Conservation (phyloP, 208 protist genomes). For the Wallacemonas rigidus region DNA sequence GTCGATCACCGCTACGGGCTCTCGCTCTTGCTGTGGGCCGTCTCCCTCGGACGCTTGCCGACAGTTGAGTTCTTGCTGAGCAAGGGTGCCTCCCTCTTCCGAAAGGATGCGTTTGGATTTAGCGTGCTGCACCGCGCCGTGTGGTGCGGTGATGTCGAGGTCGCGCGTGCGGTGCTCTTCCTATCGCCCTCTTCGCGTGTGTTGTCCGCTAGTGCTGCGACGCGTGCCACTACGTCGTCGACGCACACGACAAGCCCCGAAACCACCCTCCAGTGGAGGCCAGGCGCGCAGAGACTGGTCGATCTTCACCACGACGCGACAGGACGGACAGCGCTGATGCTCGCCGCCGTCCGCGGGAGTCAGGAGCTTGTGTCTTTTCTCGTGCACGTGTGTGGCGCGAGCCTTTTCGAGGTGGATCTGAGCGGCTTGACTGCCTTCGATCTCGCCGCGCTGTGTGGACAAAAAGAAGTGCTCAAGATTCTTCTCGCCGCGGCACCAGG, state of each 20-base stretch:
- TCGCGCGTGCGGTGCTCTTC: conserved; percentile 64
- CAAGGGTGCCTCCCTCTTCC: conserved; percentile 56
- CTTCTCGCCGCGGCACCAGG: conserved; percentile 36
- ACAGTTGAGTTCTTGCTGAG: conserved; percentile 56
- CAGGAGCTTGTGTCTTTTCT: conserved; percentile 54
- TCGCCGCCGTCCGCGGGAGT: conserved; percentile 71
- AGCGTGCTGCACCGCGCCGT: conserved; percentile 76
- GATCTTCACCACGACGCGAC: conserved; percentile 62
- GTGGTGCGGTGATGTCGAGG: conserved; percentile 66
- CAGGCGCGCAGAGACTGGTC: conserved; percentile 57
- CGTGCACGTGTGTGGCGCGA: conserved; percentile 53
- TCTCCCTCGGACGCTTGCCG: conserved; percentile 48
- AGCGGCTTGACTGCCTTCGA: conserved; percentile 63
- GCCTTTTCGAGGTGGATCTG: conserved; percentile 43
- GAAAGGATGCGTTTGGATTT: conserved; percentile 66
- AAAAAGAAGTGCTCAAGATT: conserved; percentile 48
- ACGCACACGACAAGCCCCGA: not conserved
- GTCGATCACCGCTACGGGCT: conserved; percentile 61
- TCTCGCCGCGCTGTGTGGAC: conserved; percentile 70
- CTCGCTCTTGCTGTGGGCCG: conserved; percentile 74
- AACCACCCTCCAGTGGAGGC: conserved; percentile 36
- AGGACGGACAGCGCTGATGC: conserved; percentile 78
- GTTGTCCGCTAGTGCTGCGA: not conserved
- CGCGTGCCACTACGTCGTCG: not conserved
- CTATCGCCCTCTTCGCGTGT: conserved; percentile 25